Evolutionary conservation across 1,284 basidiomycete species (phyloP), one percentile per base, ranked within the genome.

Genomic region (Microbotryum saponariae): DNA sequence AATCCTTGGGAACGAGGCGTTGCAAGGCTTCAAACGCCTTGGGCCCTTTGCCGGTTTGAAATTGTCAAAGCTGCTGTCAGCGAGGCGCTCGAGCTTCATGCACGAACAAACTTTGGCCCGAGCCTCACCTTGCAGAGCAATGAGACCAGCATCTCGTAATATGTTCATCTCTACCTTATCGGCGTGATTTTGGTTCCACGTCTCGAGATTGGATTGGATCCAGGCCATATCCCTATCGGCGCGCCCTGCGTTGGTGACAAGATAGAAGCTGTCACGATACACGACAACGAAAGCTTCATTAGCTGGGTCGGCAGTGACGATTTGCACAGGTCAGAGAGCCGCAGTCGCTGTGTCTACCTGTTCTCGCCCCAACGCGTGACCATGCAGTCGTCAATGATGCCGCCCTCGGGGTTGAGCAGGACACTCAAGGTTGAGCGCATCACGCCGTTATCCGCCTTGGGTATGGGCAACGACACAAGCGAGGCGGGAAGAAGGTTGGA

Each of bases 191-290:
- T 73, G 71, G 63, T 92, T 91, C 89, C 91, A 94, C 69, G 85
- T 83, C 31, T 78, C 76, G 31, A 96, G 74, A 74, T 85, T 83
- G 51, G 78, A 74, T 48, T 74, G 74, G 72, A 98, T 86, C 86
- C 89, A 92, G 1, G 83, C 80, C 7, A 91, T 78, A 72, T 97
- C 94, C 68, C 85, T 82, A 6, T 84, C 82, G 27, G 91, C 82
- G 42, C 94, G 80, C 1, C 89, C 91, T 2, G 94, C 96, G 74
- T 98, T 98, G 0, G 94, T 98, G 48, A 98, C 96, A 50, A 97
- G 86, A 76, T 97, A 98, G 76, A 85, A 97, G 0, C 84, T 82
- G 68, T 85, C 81, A n/a, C 37, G 16, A 6, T 16, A 18, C 37
- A 18, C 10, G 31, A 31, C 31, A 31, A 9, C 31, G 31, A 8